Base-by-base conservation (phyloP, 2,329 filamentous ascomycete species). In the Colletotrichum liriopes region DNA sequence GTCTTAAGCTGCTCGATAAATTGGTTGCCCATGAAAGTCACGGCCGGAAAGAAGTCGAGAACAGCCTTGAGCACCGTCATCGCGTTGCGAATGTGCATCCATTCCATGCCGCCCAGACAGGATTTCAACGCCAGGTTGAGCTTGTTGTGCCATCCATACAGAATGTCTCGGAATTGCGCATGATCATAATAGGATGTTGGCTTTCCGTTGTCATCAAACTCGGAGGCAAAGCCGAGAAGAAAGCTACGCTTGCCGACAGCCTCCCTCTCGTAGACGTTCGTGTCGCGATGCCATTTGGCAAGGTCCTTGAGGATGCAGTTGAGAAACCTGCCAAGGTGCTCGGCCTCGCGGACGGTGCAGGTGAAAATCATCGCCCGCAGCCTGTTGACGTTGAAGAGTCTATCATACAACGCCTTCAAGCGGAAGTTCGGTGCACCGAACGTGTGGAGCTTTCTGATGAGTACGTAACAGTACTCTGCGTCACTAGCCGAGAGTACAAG, bases 81-180 rank as follows among this genome's bases (percentile, higher is more conserved):
- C 55, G 95, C 94, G 80, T 99, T 99, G 67, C 96, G 92, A 79
- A 98, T 97, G 81, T 98, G 95, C 93, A 98, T 98, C 89, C 96
- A 99, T 82, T 98, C 96, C 41, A 90, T 91, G 37, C 93, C 92
- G 23, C 91, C 90, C 58, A 99, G 87, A 79, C 96, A 98, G 47
- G 89, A 89, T 79, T 95, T 95, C 66, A 99, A 85, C 2, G 96
- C 94, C 61, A 86, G 89, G 77, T 93, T 93, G 54, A 99, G 84
- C 74, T 93, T 91, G 77, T 93, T 91, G 81, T 99, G 97, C 95
- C 96, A 98, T 76, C 94, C 93, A 85, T 93, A 96, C 41, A 98
- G 86, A 64, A 97, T 84, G 76, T 94, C 92, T 61, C 94, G 92
- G 85, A 97, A 99, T 66, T 94, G 91, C 75, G 95, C 93, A 80